phyloP scores from a whole-genome alignment of 108 stramenopile genomes.

The Halocafeteria seosinensis region DNA sequence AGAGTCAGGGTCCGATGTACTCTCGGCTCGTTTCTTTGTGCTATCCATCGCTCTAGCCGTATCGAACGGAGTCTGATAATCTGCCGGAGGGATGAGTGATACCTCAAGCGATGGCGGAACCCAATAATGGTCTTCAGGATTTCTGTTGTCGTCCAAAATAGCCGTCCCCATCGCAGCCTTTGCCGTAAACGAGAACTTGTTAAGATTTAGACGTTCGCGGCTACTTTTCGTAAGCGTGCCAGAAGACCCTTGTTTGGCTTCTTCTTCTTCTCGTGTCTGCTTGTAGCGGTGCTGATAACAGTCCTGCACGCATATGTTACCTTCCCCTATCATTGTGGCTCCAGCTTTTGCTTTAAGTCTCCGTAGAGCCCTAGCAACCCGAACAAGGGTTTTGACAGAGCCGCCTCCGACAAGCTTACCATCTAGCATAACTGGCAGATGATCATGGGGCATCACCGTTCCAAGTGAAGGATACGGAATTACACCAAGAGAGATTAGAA shows the following conservation, averaged over 20 bases:
- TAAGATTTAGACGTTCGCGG: too few relatives aligned
- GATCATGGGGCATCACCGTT: conserved; percentile 12
- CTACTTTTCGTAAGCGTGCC: too few relatives aligned
- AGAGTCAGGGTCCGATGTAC: too few relatives aligned
- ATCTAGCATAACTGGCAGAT: conserved; percentile 56
- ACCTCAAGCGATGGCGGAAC: conserved; percentile 4
- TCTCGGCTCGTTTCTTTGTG: too few relatives aligned
- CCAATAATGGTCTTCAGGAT: not conserved
- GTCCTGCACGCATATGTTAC: too few relatives aligned
- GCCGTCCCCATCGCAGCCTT: too few relatives aligned
- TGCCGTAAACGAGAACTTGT: too few relatives aligned
- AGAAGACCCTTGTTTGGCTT: too few relatives aligned
- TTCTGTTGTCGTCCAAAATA: too few relatives aligned
- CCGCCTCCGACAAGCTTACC: conserved; percentile 54
- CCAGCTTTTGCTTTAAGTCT: conserved; percentile 56
- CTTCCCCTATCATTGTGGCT: too few relatives aligned
- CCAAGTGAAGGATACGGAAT: conserved; percentile 46
- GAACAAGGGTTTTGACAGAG: conserved; percentile 34
- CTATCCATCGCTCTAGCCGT: not conserved
- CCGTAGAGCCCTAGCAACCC: conserved; percentile 48
- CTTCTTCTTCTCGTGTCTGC: too few relatives aligned
- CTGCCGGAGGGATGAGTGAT: not conserved
- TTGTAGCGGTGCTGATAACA: too few relatives aligned
- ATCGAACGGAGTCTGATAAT: not conserved
- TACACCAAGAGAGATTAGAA: conserved; percentile 52